phyloP scores from a whole-genome alignment of 1,284 basidiomycete species.

The Vanrija sp. region DNA sequence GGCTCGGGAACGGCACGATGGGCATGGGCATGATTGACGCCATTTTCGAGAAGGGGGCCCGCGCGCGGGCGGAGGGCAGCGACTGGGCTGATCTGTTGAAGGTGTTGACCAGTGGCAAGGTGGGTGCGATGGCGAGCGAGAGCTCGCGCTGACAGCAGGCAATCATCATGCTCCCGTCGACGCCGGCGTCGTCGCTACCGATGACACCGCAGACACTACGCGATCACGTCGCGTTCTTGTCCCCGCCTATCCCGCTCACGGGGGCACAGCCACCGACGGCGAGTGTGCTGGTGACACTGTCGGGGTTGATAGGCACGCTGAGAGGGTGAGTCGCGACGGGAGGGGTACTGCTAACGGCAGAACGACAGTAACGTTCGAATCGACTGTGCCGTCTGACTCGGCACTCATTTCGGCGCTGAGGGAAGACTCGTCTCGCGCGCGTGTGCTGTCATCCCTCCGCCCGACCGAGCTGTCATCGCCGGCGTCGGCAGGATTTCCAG shows the following conservation, averaged over 20 bases:
- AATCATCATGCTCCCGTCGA: conserved; percentile 68
- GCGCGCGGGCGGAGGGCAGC: conserved; percentile 58
- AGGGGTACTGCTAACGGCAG: neutral
- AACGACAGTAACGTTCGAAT: conserved; percentile 28
- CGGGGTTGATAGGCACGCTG: conserved; percentile 70
- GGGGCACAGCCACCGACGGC: conserved; percentile 51
- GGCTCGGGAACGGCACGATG: conserved; percentile 63
- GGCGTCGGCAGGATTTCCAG: conserved; percentile 53
- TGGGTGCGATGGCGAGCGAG: conserved; percentile 35
- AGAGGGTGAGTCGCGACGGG: conserved; percentile 50
- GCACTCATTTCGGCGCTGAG: conserved; percentile 61
- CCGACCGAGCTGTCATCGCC: conserved; percentile 32
- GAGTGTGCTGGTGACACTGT: conserved; percentile 67
- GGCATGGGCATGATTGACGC: conserved; percentile 83
- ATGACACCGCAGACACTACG: conserved; percentile 70
- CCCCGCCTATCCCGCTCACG: conserved; percentile 20
- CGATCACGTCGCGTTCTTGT: conserved; percentile 65
- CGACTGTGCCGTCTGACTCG: conserved; percentile 57
- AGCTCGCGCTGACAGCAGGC: conserved; percentile 55
- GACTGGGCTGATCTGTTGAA: conserved; percentile 76
- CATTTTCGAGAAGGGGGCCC: conserved; percentile 63
- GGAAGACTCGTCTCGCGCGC: conserved; percentile 54
- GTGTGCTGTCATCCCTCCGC: conserved; percentile 31
- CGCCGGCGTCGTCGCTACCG: conserved; percentile 50
- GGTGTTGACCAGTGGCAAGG: conserved; percentile 65